These are phyloP conservation scores for Tympanopsis confertula DNA, from an alignment of 2,329 filamentous ascomycete species.

Conservation along the genomic window DNA sequence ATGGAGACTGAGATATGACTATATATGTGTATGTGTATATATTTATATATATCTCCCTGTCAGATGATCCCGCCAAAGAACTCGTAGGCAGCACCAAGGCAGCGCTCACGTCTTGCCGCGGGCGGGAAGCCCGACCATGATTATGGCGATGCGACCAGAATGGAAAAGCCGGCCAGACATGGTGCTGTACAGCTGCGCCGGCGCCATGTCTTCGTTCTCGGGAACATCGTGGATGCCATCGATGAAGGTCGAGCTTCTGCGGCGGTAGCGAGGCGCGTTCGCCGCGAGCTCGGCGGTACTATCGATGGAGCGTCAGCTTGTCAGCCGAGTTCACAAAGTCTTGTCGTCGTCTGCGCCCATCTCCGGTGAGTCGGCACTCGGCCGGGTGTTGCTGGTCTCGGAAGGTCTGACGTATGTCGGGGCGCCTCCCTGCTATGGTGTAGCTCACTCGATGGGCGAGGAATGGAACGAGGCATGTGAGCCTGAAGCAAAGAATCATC, in stretches of 20 bases:
- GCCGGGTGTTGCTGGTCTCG: too few species aligned
- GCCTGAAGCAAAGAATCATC: too few species aligned
- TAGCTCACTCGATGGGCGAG: too few species aligned
- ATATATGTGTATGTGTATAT: slow-evolving; percentile 2
- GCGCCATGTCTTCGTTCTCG: slow-evolving; percentile 71
- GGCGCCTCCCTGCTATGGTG: too few species aligned
- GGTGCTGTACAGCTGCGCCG: slow-evolving; percentile 93
- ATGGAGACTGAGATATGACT: slow-evolving; percentile 92
- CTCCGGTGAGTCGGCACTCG: too few species aligned
- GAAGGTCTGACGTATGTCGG: too few species aligned
- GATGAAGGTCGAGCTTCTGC: slow-evolving; percentile 90
- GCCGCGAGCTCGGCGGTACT: slow-evolving; percentile 87
- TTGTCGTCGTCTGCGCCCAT: too few species aligned
- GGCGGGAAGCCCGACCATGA: slow-evolving; percentile 88
- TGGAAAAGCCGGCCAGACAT: slow-evolving; percentile 96
- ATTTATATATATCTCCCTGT: slow-evolving; percentile 1
- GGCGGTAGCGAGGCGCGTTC: slow-evolving; percentile 78
- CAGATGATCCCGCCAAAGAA: slow-evolving; percentile 3
- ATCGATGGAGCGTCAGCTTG: too few species aligned
- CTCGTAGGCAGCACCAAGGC: background rate
- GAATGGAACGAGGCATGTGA: too few species aligned
- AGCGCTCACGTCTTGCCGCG: slow-evolving; percentile 76
- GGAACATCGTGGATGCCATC: slow-evolving; percentile 93
- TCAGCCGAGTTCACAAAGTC: too few species aligned
- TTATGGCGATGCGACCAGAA: slow-evolving; percentile 91